These are phyloP conservation scores for Clavispora carvajalis DNA, from an alignment of 805 yeast species.

Conservation along the genomic window DNA sequence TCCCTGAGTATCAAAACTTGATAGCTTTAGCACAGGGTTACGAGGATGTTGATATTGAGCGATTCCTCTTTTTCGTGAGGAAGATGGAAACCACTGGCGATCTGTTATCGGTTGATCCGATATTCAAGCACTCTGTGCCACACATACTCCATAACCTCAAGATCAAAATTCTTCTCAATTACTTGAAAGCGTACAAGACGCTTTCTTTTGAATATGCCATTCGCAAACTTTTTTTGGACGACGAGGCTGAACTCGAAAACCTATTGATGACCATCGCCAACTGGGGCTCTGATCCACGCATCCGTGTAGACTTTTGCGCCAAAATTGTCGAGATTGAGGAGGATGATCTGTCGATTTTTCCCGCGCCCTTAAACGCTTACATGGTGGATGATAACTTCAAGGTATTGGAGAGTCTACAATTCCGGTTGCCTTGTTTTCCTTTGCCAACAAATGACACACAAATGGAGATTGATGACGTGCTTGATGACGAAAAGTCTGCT, in stretches of 20 bases:
- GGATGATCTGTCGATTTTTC: constrained; percentile 7
- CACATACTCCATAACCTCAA: constrained; percentile 26
- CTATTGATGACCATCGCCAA: constrained; percentile 24
- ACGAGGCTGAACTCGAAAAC: constrained; percentile 22
- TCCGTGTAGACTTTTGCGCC: constrained; percentile 27
- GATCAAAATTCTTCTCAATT: constrained; percentile 25
- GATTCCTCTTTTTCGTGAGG: constrained; percentile 13
- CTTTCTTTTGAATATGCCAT: constrained; percentile 24
- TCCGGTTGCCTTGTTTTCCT: background rate
- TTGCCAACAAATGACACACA: background rate
- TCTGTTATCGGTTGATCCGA: constrained; percentile 24
- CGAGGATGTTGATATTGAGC: constrained; percentile 23
- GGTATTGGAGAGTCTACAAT: background rate
- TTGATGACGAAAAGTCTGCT: background rate
- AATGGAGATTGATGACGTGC: constrained; percentile 3
- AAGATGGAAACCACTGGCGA: constrained; percentile 19
- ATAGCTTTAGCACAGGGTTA: constrained; percentile 25
- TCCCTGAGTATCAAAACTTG: constrained; percentile 19
- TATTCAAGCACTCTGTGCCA: constrained; percentile 23
- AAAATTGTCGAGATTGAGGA: constrained; percentile 14
- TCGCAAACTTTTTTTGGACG: constrained; percentile 15
- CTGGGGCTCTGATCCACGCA: constrained; percentile 23
- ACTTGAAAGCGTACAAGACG: constrained; percentile 26
- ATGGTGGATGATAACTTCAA: constrained; percentile 11
- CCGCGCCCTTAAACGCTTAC: constrained; percentile 16